A percentile compares a stretch with the other conserved stretches of the same genome.
Evolutionary conservation across 2,329 filamentous ascomycete species (phyloP).

Genomic region (Cytospora piceae): DNA sequence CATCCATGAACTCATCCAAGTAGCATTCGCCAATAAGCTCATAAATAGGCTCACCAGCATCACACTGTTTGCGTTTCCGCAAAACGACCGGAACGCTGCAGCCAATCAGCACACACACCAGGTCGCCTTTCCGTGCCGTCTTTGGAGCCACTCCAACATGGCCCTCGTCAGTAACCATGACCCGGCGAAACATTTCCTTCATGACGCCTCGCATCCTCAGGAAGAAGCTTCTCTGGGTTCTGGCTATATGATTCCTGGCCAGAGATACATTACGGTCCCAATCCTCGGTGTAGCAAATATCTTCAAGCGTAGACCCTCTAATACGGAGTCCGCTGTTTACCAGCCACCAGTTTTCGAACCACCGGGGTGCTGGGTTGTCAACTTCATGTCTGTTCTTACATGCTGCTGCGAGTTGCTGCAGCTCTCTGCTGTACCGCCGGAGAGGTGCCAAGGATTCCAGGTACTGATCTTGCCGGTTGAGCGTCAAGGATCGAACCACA

Average conservation of each 20-base stretch:
- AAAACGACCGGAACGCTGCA: constrained; percentile 17
- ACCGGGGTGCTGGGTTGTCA: background rate
- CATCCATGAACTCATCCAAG: constrained; percentile 21
- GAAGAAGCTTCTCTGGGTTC: constrained; percentile 10
- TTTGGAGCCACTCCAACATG: constrained; percentile 12
- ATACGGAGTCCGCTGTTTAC: constrained; percentile 7
- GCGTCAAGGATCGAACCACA: constrained; percentile 13
- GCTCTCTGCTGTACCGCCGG: constrained; percentile 6
- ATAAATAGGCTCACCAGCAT: background rate
- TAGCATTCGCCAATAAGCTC: constrained; percentile 22
- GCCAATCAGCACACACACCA: constrained; percentile 21
- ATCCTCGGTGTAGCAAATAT: background rate
- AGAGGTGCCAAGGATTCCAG: constrained; percentile 10
- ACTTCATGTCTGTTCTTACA: background rate
- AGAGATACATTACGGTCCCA: fast-evolving
- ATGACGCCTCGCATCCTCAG: constrained; percentile 14
- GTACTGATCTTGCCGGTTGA: constrained; percentile 20
- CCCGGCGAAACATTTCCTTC: constrained; percentile 2
- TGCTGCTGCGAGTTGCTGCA: constrained; percentile 4
- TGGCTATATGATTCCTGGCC: background rate
- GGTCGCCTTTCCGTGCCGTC: constrained; percentile 18
- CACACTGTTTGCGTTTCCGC: background rate
- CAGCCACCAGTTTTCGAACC: constrained; percentile 15
- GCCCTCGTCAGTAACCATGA: constrained; percentile 17
- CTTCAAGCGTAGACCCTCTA: background rate